These are phyloP conservation scores for Cordyceps cateniannulata DNA, from an alignment of 2,329 filamentous ascomycete genomes.

Conservation along the genomic window DNA sequence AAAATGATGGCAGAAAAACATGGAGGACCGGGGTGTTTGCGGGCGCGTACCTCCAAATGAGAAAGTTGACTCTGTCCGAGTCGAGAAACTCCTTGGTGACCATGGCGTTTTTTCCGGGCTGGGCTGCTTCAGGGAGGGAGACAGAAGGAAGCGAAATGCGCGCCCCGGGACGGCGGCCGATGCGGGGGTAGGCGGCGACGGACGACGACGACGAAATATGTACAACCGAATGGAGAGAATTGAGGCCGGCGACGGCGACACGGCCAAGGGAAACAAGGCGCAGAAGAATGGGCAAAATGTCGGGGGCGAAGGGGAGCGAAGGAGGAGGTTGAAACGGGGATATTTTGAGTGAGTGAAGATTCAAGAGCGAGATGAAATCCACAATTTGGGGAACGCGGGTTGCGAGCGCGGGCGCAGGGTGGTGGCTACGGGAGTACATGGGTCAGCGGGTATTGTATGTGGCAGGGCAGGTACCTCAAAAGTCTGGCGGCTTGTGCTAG, in stretches of 20 bases:
- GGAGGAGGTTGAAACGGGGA: conserved; percentile 14
- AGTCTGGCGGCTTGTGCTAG: not conserved
- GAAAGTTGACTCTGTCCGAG: conserved; percentile 63
- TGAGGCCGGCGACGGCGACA: not conserved
- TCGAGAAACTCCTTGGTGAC: conserved; percentile 53
- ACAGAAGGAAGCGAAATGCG: conserved; percentile 1
- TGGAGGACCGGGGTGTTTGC: conserved; percentile 19
- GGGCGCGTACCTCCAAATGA: conserved; percentile 61
- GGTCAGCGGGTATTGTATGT: no score
- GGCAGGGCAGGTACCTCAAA: not conserved
- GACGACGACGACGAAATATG: not conserved
- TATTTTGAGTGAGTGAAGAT: conserved; percentile 25
- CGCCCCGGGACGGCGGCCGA: conserved; percentile 10
- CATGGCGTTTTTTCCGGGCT: conserved; percentile 32
- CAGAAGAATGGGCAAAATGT: not conserved
- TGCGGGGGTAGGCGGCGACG: not conserved
- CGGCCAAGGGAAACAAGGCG: conserved; percentile 6
- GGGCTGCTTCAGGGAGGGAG: not conserved
- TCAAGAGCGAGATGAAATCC: conserved; percentile 29
- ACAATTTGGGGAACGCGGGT: conserved; percentile 16
- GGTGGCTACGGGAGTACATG: not conserved
- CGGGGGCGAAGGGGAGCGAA: conserved; percentile 16
- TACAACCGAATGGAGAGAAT: not conserved
- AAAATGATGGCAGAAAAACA: conserved; percentile 18
- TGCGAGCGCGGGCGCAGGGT: not conserved